Evolutionary conservation across 176 grass and related monocot species (phyloP), one percentile per base, ranked within the genome.

Genomic region (Rhynchospora tenuis): DNA sequence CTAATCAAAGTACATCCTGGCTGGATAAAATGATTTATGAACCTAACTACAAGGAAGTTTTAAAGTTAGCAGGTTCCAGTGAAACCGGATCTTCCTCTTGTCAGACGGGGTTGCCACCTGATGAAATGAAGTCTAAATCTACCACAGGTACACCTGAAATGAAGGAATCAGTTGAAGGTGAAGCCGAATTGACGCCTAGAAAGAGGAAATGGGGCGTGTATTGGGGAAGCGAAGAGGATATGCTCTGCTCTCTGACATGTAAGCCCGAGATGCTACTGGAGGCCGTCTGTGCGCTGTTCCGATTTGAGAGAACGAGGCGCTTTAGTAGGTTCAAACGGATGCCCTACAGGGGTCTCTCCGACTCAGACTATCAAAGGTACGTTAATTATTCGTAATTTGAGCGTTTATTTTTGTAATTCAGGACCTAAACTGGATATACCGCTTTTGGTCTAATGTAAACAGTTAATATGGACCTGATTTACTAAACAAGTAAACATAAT

Each of bases 231-330:
- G 59, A 63, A 64, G 44, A 61, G 59, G 80, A 82, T 2, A 82
- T 82, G 80, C 24, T 82, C 1, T 65, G 58, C 10, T 9, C 56
- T 46, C 33, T 81, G 28, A 60, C 31, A 6, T 20, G 56, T 78
- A 29, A 61, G 0, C 50, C 78, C 0, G 80, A n/a, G 38, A 82
- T 64, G 59, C 59, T 82, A 28, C 80, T 82, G 20, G 80, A 82
- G 61, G 80, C 80, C 9, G 31, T 33, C 20, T 82, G 80, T 67
- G 80, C 59, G 7, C 13, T 82, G 38, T 64, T 27, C 80, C 44
- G 80, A 82, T 13, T 10, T 5, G 80, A 82, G 17, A 45, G 6
- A 16, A 23, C 55, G 14, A 55, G 13, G 22, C 43, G 20, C 6
- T 0, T 5, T 29, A 31, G 13, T 16, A 27, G 43, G 73, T 9